These are phyloP conservation scores for Jimgerdemannia lactiflua DNA, from an alignment of 192 early-diverging fungal genomes.

Conservation along the genomic window DNA sequence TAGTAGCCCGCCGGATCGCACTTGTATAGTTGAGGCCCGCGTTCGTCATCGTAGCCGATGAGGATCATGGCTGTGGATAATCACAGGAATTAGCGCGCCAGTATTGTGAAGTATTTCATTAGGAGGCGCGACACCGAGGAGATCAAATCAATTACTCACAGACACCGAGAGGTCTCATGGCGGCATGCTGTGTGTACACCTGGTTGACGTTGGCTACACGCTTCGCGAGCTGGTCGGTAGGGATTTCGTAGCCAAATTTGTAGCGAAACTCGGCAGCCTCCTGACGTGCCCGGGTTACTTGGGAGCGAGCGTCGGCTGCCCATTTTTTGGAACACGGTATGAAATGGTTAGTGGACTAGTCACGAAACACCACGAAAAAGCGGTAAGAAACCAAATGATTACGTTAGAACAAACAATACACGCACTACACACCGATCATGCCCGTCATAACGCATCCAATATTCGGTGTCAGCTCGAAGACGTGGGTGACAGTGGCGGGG, in stretches of 20 bases:
- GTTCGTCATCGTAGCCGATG: slow-evolving; percentile 95
- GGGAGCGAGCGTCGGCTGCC: slow-evolving; percentile 88
- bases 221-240: slow-evolving; percentile 95
- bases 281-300: slow-evolving; percentile 87
- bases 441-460: slow-evolving; percentile 99
- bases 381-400: neutral
- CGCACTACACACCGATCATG: slow-evolving; percentile 61
- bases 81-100: neutral
- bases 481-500: slow-evolving; percentile 85
- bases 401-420: neutral
- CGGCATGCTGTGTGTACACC: slow-evolving; percentile 99
- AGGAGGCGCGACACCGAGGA: neutral
- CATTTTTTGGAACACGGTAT: neutral
- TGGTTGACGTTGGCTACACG: slow-evolving; percentile 98
- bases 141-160: slow-evolving; percentile 54
- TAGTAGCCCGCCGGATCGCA: slow-evolving; percentile 98
- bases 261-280: slow-evolving; percentile 99
- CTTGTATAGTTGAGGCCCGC: slow-evolving; percentile 97
- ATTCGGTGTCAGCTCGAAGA: slow-evolving; percentile 88
- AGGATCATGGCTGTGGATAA: slow-evolving; percentile 83
- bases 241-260: slow-evolving; percentile 98
- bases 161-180: slow-evolving; percentile 96
- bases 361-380: neutral
- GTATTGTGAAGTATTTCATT: neutral
- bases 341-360: neutral